A percentile compares a stretch with the other conserved stretches of the same genome.
Evolutionary conservation across 2,329 filamentous ascomycete species (phyloP).

Genomic region (Pseudocercospora fuligena): DNA sequence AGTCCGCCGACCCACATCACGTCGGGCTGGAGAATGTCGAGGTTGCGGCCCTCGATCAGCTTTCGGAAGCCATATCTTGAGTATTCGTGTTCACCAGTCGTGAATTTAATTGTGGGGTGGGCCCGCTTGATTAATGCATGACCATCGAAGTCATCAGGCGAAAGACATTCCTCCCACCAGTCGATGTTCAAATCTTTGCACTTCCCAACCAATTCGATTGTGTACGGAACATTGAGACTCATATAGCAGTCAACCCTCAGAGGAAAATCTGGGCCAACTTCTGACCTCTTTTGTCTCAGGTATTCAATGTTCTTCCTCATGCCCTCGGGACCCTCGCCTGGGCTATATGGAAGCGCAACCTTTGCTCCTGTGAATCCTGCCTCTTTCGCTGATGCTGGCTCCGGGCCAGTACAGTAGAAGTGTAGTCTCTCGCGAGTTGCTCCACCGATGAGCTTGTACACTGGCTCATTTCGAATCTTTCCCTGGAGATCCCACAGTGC

Average conservation of each 20-base stretch:
- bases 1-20: constrained; percentile 97
- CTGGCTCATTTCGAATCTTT: constrained; percentile 88
- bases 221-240: constrained; percentile 91
- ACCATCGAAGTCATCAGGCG: constrained; percentile 89
- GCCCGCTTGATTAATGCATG: constrained; percentile 89
- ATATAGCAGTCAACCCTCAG: constrained; percentile 98
- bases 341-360: constrained; percentile 86
- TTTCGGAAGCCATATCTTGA: constrained; percentile 94
- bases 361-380: constrained; percentile 94
- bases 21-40: constrained; percentile 93
- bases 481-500: constrained; percentile 91
- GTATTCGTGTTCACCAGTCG: constrained; percentile 94
- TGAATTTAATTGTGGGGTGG: constrained; percentile 90
- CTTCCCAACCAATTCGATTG: constrained; percentile 85
- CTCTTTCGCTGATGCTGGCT: constrained; percentile 75
- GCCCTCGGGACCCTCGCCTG: constrained; percentile 81
- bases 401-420: constrained; percentile 94
- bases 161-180: constrained; percentile 96
- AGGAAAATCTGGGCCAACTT: constrained; percentile 86
- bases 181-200: constrained; percentile 85
- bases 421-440: constrained; percentile 81
- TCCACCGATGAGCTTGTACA: constrained; percentile 92
- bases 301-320: constrained; percentile 90
- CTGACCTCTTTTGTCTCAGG: constrained; percentile 79
- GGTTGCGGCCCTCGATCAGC: constrained; percentile 85